Evolutionary conservation across 169 alveolate genomes (phyloP), one percentile per base, ranked within the genome.

Genomic region (Eimeria necatrix): DNA sequence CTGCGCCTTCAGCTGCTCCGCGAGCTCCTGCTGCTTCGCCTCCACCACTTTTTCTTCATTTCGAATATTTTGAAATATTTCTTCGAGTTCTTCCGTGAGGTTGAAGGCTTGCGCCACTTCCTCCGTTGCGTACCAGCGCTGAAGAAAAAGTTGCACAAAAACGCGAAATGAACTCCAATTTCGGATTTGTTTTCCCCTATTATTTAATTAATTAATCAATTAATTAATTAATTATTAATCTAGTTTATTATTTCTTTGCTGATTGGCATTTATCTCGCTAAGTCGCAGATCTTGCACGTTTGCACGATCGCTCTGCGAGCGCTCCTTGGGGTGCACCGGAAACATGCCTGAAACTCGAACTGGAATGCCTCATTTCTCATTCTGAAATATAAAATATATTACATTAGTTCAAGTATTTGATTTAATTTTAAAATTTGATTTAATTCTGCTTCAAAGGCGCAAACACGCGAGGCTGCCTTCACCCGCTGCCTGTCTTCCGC

Each of bases 71-170:
- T 74, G 70, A 6, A 74, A 41, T 12, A 91, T 78, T 1, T 49
- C 24, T 14, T 91, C 91, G 4, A 91, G 91, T 12, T 91, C 91
- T 18, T 91, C 95, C 48, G 59, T 48, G 4, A 91, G 71, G 46
- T 48, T 74, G 83, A 76, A 78, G 10, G 95, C 95, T 41, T 51
- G 81, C 24, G 84, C 70, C 48, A 91, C 95, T 49, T 61, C 91
- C n/a, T 70, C 78, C 3, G 90, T 74, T 56, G 86, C 95, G 22
- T 91, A 91, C 95, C 95, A 91, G 2, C 95, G 89, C 95, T 91
- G 95, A 32, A 2, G 24, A 10, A 22, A 64, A 64, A 32, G 24
- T 32, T 7, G 22, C 3, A 16, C 60, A 83, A 22, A 83, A 20
- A 51, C 12, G 22, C 12, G 68, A 10, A 56, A 56, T 0, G 12